phyloP scores from a whole-genome alignment of 1,139 yeast species.

The Candida sojae region DNA sequence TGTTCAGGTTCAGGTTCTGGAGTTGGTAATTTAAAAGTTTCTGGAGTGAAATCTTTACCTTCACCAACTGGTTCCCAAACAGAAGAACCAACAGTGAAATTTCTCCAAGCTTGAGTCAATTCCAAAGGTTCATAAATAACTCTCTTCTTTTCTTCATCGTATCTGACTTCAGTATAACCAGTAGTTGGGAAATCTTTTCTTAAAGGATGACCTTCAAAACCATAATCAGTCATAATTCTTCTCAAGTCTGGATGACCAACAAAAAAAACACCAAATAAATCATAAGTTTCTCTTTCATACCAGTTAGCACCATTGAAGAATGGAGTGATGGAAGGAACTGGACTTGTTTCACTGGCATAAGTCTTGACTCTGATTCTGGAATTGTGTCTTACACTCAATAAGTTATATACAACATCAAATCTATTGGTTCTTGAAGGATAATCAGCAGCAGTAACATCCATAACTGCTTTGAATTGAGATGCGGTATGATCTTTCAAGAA shows the following conservation, averaged over 20 bases:
- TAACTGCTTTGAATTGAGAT: slow-evolving; percentile 73
- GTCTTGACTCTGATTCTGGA: slow-evolving; percentile 89
- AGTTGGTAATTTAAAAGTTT: slow-evolving; percentile 74
- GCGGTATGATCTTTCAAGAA: slow-evolving; percentile 80
- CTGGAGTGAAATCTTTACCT: slow-evolving; percentile 83
- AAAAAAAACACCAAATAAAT: slow-evolving; percentile 82
- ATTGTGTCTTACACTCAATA: slow-evolving; percentile 80
- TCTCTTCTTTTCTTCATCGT: slow-evolving; percentile 89
- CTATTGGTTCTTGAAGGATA: slow-evolving; percentile 83
- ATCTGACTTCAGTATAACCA: slow-evolving; percentile 87
- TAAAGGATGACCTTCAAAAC: slow-evolving; percentile 90
- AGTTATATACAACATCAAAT: slow-evolving; percentile 84
- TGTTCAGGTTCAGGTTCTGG: slow-evolving; percentile 76
- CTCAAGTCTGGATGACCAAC: slow-evolving; percentile 90
- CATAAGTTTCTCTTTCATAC: slow-evolving; percentile 89
- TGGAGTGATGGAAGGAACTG: slow-evolving; percentile 77
- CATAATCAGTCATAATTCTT: slow-evolving; percentile 89
- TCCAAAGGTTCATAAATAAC: slow-evolving; percentile 89
- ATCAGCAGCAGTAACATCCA: slow-evolving; percentile 87
- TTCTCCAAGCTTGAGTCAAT: slow-evolving; percentile 89
- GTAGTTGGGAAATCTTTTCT: slow-evolving; percentile 93
- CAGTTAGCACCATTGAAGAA: slow-evolving; percentile 82
- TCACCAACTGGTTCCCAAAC: slow-evolving; percentile 94
- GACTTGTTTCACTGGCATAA: slow-evolving; percentile 78
- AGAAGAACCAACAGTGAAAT: slow-evolving; percentile 83